These are phyloP conservation scores for Rhododendron williamsianum DNA, from an alignment of 148 eudicot genomes.

Conservation along the genomic window DNA sequence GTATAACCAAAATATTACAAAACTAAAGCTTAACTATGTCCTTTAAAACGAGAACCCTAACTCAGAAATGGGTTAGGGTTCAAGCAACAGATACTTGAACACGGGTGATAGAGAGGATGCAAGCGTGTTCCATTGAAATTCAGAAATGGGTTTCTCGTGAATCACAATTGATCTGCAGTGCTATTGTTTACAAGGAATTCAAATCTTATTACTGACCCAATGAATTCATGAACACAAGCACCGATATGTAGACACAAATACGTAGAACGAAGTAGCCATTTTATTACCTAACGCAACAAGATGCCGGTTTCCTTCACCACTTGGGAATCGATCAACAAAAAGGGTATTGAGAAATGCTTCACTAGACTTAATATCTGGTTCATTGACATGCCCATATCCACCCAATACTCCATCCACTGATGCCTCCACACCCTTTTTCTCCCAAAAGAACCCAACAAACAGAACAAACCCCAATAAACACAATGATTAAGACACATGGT, in stretches of 20 bases:
- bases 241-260: background rate
- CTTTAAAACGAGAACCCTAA: background rate
- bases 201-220: background rate
- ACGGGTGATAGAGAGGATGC: background rate
- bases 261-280: background rate
- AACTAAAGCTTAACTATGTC: background rate
- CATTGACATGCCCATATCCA: conserved; percentile 72
- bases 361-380: conserved; percentile 65
- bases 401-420: conserved; percentile 91
- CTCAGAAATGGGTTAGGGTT: background rate
- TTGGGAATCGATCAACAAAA: conserved; percentile 36
- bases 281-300: conserved; percentile 76
- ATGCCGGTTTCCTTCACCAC: conserved; percentile 35
- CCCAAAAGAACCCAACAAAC: too few relatives aligned
- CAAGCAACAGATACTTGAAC: background rate
- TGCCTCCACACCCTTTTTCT: conserved; percentile 74
- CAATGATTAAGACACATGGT: too few relatives aligned
- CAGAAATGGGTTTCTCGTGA: background rate
- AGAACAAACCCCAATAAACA: too few relatives aligned
- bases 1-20: background rate
- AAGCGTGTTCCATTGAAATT: background rate
- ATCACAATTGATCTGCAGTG: background rate
- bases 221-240: background rate
- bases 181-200: too few relatives aligned
- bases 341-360: conserved; percentile 65